Conservation (phyloP, 2,329 filamentous ascomycete species). For the Fusarium nisikadoi region DNA sequence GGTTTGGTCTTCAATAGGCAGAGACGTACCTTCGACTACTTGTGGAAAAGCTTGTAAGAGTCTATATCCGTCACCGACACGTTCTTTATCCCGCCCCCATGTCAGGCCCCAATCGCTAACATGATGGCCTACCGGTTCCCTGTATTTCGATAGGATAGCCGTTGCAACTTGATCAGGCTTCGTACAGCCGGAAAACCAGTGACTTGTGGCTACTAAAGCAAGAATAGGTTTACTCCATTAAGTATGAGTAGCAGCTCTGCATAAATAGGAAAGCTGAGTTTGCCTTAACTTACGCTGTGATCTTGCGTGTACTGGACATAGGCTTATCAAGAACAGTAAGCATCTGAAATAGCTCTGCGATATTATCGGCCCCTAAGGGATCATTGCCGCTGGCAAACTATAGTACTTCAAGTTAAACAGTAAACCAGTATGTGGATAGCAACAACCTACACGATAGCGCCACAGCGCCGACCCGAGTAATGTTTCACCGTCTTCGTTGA, state of each 20-base stretch:
- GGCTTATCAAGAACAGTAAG: background rate
- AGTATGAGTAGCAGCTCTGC: background rate
- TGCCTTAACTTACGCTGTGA: background rate
- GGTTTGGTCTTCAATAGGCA: rapidly evolving
- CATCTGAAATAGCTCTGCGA: background rate
- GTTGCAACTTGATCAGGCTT: background rate
- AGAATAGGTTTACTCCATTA: background rate
- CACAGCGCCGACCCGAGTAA: background rate
- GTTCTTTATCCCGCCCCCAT: no score
- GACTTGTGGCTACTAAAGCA: rapidly evolving
- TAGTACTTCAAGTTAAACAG: no score
- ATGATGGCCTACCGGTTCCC: rapidly evolving
- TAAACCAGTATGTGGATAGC: no score
- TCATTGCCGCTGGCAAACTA: no score
- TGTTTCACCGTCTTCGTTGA: rapidly evolving
- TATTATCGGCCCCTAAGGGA: background rate
- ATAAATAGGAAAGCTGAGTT: rapidly evolving
- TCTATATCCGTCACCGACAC: background rate
- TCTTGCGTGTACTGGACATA: rapidly evolving
- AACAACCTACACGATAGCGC: background rate
- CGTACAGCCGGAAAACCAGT: rapidly evolving
- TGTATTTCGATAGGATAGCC: background rate
- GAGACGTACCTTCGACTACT: background rate
- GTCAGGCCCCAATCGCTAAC: background rate
- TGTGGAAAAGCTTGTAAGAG: background rate